A percentile compares a stretch with the other conserved stretches of the same genome.
phyloP scores from a whole-genome alignment of 768 basidiomycete genomes.

The Podaxis pistillaris region DNA sequence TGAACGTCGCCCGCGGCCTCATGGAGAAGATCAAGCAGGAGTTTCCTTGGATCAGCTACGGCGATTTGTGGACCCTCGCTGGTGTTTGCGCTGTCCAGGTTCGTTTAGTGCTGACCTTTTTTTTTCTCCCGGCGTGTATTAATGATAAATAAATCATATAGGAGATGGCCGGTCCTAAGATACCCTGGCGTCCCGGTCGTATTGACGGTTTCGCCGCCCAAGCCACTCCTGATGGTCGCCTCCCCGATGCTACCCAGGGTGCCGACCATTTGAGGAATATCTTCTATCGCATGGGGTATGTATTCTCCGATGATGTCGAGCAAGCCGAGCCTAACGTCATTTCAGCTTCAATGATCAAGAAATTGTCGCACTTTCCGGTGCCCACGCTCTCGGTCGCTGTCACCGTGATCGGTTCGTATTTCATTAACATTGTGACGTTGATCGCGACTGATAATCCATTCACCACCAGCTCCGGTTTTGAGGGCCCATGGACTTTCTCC shows the following conservation, averaged over 20 bases:
- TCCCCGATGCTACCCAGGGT: conserved; percentile 85
- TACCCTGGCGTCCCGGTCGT: conserved; percentile 93
- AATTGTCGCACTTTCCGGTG: conserved; percentile 92
- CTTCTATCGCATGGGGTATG: conserved; percentile 86
- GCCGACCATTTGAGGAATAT: conserved; percentile 83
- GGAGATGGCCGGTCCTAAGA: conserved; percentile 90
- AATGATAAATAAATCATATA: conserved; percentile 23
- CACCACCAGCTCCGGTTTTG: conserved; percentile 64
- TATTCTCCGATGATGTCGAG: not conserved
- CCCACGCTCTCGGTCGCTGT: conserved; percentile 95
- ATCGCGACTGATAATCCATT: not conserved
- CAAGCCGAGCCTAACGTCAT: conserved; percentile 3
- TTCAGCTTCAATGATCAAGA: conserved; percentile 89
- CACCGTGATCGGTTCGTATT: conserved; percentile 67
- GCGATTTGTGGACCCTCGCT: conserved; percentile 94
- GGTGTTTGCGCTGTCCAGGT: conserved; percentile 88
- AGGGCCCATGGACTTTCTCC: conserved; percentile 95
- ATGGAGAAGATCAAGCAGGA: conserved; percentile 88
- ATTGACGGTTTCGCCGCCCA: conserved; percentile 80
- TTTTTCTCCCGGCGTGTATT: not conserved
- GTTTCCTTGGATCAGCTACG: conserved; percentile 93
- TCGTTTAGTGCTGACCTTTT: conserved; percentile 8
- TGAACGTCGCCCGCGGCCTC: conserved; percentile 73
- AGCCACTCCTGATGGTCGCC: conserved; percentile 83
- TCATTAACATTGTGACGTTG: not conserved